Conservation (phyloP, 768 basidiomycete species). For the Macrolepiota fuliginosa region DNA sequence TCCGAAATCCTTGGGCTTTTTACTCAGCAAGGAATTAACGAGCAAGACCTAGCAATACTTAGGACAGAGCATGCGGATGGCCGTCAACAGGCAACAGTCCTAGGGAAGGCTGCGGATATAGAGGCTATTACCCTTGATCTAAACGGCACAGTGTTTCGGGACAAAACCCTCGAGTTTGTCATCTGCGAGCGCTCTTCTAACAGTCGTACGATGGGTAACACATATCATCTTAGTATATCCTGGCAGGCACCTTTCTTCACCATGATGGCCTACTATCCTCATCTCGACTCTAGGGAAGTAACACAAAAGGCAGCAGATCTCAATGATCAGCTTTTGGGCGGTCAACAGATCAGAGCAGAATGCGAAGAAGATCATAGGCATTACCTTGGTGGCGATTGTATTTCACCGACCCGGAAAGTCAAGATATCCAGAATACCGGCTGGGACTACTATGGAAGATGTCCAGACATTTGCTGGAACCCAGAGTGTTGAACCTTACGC, state of each 20-base stretch:
- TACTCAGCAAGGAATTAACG: slow-evolving; percentile 10
- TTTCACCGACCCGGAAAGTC: background rate
- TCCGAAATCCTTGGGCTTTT: slow-evolving; percentile 16
- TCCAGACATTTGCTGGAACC: slow-evolving; percentile 1
- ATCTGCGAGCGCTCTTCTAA: slow-evolving; percentile 35
- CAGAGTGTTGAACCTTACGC: background rate
- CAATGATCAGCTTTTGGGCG: slow-evolving; percentile 31
- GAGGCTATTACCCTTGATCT: slow-evolving; percentile 39
- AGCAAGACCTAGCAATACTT: slow-evolving; percentile 1
- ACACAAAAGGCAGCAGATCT: slow-evolving; percentile 32
- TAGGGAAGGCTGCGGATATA: slow-evolving; percentile 40
- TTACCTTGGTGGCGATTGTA: background rate
- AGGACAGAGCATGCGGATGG: slow-evolving; percentile 23
- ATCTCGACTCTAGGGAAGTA: slow-evolving; percentile 25
- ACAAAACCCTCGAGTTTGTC: slow-evolving; percentile 40
- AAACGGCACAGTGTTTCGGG: slow-evolving; percentile 47
- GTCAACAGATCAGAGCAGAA: slow-evolving; percentile 45
- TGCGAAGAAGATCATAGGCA: slow-evolving; percentile 30
- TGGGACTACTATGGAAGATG: background rate
- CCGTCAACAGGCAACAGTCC: slow-evolving; percentile 37
- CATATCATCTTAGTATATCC: slow-evolving; percentile 43
- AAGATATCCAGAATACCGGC: slow-evolving; percentile 9
- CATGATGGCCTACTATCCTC: slow-evolving; percentile 42
- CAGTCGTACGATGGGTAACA: slow-evolving; percentile 38
- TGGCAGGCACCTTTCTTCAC: slow-evolving; percentile 48